Percentiles rank a stretch among this genome's conserved stretches.
Evolutionary conservation across 305 asterid genomes (phyloP).

Genomic region (Solanum hybrid): DNA sequence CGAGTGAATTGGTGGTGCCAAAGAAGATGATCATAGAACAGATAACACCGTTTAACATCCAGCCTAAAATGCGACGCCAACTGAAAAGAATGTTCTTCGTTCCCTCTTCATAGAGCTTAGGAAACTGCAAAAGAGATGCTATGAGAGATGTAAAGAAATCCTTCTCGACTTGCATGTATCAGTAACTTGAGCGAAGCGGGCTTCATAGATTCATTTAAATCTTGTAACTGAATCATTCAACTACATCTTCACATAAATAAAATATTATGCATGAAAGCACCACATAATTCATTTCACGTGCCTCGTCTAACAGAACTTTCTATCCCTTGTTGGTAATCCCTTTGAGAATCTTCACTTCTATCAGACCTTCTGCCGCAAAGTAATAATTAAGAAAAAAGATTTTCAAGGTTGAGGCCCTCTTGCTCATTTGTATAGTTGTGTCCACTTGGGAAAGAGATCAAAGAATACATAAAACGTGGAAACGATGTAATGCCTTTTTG

Average conservation of each 20-base stretch:
- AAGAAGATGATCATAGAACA: slow-evolving; percentile 76
- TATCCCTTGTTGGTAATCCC: background rate
- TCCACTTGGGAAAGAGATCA: background rate
- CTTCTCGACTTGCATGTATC: background rate
- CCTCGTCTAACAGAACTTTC: background rate
- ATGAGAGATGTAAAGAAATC: background rate
- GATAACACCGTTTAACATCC: slow-evolving; percentile 76
- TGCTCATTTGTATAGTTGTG: background rate
- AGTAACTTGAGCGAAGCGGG: background rate
- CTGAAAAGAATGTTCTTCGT: slow-evolving; percentile 64
- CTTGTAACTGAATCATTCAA: background rate
- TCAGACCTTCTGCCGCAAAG: background rate
- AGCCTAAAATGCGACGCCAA: slow-evolving; percentile 76
- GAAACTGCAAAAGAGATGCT: slow-evolving; percentile 42
- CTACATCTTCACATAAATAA: background rate
- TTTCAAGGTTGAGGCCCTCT: background rate
- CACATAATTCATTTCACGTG: background rate
- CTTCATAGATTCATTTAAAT: background rate
- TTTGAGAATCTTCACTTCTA: background rate
- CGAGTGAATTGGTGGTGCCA: slow-evolving; percentile 44
- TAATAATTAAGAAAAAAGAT: background rate
- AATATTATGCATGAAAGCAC: background rate
- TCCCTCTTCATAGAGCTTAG: slow-evolving; percentile 72
- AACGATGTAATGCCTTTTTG: background rate
- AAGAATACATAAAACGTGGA: background rate